Conservation (phyloP, 2,329 filamentous ascomycete genomes). For the Pochonia chlamydosporia region DNA sequence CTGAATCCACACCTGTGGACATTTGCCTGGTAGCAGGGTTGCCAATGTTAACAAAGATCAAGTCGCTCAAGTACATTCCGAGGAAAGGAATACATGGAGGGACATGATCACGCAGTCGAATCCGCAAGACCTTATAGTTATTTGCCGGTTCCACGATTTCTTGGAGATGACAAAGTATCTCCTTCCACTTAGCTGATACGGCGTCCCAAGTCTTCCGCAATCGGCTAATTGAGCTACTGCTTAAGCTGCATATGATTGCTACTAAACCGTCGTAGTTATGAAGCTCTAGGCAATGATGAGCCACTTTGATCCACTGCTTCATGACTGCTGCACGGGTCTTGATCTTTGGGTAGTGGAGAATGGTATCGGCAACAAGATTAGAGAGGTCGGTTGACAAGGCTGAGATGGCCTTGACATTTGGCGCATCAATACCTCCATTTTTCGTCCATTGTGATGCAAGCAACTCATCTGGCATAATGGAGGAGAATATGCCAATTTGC, state of each 20-base stretch:
- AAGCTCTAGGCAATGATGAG: constrained; percentile 76
- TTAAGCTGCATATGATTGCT: constrained; percentile 92
- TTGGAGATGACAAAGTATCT: constrained; percentile 71
- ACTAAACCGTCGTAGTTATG: constrained; percentile 96
- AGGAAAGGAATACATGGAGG: constrained; percentile 93
- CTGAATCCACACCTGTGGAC: constrained; percentile 36
- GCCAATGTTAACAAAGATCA: constrained; percentile 93
- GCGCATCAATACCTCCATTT: constrained; percentile 69
- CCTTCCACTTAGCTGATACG: constrained; percentile 77
- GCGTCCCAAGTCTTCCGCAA: constrained; percentile 89
- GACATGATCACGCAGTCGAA: constrained; percentile 76
- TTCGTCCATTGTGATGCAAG: constrained; percentile 93
- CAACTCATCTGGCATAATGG: constrained; percentile 87
- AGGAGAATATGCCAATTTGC: constrained; percentile 85
- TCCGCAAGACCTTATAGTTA: constrained; percentile 84
- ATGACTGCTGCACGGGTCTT: constrained; percentile 88
- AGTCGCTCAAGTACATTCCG: constrained; percentile 91
- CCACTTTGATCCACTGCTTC: constrained; percentile 98
- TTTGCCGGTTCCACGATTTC: constrained; percentile 82
- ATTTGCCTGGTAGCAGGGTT: constrained; percentile 82
- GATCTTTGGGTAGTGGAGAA: constrained; percentile 78
- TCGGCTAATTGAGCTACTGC: constrained; percentile 84
- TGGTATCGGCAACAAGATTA: constrained; percentile 88
- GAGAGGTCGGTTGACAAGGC: constrained; percentile 86
- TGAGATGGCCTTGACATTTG: constrained; percentile 92